Base-by-base conservation (phyloP, 306 rosid genomes). In the Gynostemma pentaphyllum region DNA sequence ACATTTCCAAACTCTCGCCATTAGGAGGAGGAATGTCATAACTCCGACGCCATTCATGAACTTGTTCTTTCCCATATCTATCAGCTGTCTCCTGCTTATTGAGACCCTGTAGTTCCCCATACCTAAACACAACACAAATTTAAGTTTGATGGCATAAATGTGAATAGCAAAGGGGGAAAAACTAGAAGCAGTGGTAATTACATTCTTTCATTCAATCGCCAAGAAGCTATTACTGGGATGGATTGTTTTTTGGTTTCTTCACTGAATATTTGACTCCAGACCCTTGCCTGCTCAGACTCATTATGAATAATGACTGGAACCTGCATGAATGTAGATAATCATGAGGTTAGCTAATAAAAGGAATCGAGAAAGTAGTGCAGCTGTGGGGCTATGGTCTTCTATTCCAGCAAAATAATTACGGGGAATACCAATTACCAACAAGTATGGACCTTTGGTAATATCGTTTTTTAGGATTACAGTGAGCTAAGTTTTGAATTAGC, bases 1-100 rank as follows among this genome's bases (percentile, higher is more conserved):
- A 94, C 99, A 94, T 88, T 77, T 94, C 97, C 90, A 94, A 84
- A 72, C 99, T 94, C 84, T 94, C 99, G 56, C 97, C 99, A 73
- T 86, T 84, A 13, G 99, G 99, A 66, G 99, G 99, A 48, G 99
- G 94, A 45, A 70, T 79, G 53, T 94, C 97, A 47, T 86, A 94
- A 81, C 99, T 88, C 64, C 99, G 80, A 59, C 99, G 99, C 97
- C 99, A 94, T 74, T 86, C 85, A 10, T 94, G 99, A 68, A 94
- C 99, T 75, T 88, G 94, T 69, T 94, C 97, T 69, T 86, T 86
- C 40, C 99, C 99, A 46, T 94, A 94, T 75, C 94, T 86, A 29
- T 94, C 97, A 4, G 99, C 94, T 7, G 99, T 94, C 78, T 94
- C 99, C 82, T 94, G 99, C 71, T 94, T 94, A 70, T 94, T 88